Evolutionary conservation across 345 rosid genomes (phyloP), one percentile per base, ranked within the genome.

Genomic region (Pugionium dolabratum): DNA sequence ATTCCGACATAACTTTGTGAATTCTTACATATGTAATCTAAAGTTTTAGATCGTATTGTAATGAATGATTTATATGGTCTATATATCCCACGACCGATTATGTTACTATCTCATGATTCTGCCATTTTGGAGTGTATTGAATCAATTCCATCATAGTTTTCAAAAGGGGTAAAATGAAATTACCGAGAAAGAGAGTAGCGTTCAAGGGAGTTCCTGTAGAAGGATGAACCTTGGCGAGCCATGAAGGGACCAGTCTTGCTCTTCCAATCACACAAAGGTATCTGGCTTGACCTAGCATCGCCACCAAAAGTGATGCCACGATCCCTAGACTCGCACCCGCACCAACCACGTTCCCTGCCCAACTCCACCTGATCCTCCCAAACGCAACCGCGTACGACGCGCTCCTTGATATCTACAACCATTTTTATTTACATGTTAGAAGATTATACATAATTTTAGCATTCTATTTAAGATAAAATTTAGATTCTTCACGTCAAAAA

Each of bases 281-380:
- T 75, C 98, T 79, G n/a, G 98, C 90, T 78, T 92, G 98, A 28
- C 96, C 98, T 70, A 92, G 72, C 98, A 92, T 92, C 25, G 98
- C 98, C 10, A 92, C 98, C 79, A 92, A 66, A 2, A 92, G 86
- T 26, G 98, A 92, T 42, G 96, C 96, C 42, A 87, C 89, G n/a
- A 89, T 92, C 42, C 98, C 98, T 81, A 89, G 67, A 70, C 96
- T 86, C 58, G 98, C 98, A 61, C 98, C 98, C 5, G 86, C 95
- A 45, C 95, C 96, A 3, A 92, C 96, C 37, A 87, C 77, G 70
- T 92, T 89, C 82, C 96, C 81, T 29, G 88, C 91, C 98, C 96
- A 87, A 45, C 72, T 61, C 98, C 95, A 89, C 9, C 93, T 88
- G 9, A 83, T 74, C 70, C 71, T 82, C 72, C 77, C 43, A 64